phyloP scores from a whole-genome alignment of 2,329 filamentous ascomycete genomes.

The Fusarium phyllophilum region DNA sequence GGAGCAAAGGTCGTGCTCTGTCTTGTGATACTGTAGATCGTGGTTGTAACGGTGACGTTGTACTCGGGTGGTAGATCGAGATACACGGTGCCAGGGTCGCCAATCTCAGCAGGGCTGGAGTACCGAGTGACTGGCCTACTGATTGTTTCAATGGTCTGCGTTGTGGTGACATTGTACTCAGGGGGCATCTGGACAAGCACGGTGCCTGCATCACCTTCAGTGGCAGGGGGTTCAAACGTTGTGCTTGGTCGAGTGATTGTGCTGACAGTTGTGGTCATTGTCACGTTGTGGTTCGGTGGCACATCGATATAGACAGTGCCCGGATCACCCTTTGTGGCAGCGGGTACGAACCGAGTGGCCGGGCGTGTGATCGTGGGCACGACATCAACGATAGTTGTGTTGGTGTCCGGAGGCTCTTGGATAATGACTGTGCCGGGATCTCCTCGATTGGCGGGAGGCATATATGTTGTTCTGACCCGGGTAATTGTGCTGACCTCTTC shows the following conservation, averaged over 20 bases:
- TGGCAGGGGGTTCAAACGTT: slow-evolving; percentile 14
- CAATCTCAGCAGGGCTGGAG: slow-evolving; percentile 1
- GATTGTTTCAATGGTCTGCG: slow-evolving; percentile 6
- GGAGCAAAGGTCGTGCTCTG: slow-evolving; percentile 4
- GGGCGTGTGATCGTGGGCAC: slow-evolving; percentile 14
- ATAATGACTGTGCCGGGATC: slow-evolving; percentile 25
- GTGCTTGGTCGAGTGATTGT: slow-evolving; percentile 22
- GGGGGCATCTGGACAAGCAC: slow-evolving; percentile 18
- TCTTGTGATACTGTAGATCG: slow-evolving; percentile 1
- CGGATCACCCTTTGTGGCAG: slow-evolving; percentile 11
- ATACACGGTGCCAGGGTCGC: slow-evolving; percentile 19
- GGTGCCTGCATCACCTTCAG: slow-evolving; percentile 19
- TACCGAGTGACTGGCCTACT: slow-evolving; percentile 14
- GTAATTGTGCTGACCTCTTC: slow-evolving; percentile 1
- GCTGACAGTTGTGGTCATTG: slow-evolving; percentile 17
- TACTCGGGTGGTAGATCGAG: slow-evolving; percentile 18
- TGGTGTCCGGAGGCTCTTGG: slow-evolving; percentile 12
- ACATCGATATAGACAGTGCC: slow-evolving; percentile 24
- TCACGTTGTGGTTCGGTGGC: slow-evolving; percentile 21
- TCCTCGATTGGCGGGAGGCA: slow-evolving; percentile 7
- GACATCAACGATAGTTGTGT: slow-evolving; percentile 19
- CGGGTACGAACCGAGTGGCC: slow-evolving; percentile 2
- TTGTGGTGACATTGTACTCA: slow-evolving; percentile 20
- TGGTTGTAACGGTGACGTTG: slow-evolving; percentile 25
- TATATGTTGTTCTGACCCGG: background rate